Evolutionary conservation across 169 alveolate genomes (phyloP).

Genomic region (Cryptosporidium baileyi): DNA sequence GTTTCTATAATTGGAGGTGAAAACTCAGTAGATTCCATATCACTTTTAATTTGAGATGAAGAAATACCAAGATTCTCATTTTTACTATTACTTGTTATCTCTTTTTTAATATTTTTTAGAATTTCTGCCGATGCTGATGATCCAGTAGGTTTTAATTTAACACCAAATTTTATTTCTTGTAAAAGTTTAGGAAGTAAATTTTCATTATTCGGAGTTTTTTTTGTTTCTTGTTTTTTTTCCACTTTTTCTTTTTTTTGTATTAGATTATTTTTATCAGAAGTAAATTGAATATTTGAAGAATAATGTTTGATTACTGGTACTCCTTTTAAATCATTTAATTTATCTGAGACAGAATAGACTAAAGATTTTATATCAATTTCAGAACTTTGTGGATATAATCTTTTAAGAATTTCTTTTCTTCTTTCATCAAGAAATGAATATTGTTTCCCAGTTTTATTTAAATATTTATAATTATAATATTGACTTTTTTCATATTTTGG

Average conservation of each 20-base stretch:
- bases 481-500: not conserved
- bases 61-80: slow-evolving; percentile 12
- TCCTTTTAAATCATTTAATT: not conserved
- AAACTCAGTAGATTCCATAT: slow-evolving; percentile 38
- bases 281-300: not conserved
- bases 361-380: slow-evolving; percentile 23
- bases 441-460: not conserved
- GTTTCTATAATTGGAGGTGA: slow-evolving; percentile 65
- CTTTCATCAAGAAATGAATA: slow-evolving; percentile 11
- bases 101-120: slow-evolving; percentile 8
- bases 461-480: not conserved
- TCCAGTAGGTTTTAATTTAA: slow-evolving; percentile 38
- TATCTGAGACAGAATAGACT: slow-evolving; percentile 35
- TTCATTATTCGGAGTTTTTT: not conserved
- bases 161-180: slow-evolving; percentile 38
- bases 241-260: no score
- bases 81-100: slow-evolving; percentile 11
- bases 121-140: slow-evolving; percentile 49
- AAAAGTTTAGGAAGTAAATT: not conserved
- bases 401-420: slow-evolving; percentile 7
- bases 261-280: not conserved
- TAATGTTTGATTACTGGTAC: slow-evolving; percentile 17
- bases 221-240: not conserved
- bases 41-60: slow-evolving; percentile 39
- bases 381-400: slow-evolving; percentile 29